These are phyloP conservation scores for Cladosporium cucumerinum DNA, from an alignment of 2,329 filamentous ascomycete genomes.

Conservation along the genomic window DNA sequence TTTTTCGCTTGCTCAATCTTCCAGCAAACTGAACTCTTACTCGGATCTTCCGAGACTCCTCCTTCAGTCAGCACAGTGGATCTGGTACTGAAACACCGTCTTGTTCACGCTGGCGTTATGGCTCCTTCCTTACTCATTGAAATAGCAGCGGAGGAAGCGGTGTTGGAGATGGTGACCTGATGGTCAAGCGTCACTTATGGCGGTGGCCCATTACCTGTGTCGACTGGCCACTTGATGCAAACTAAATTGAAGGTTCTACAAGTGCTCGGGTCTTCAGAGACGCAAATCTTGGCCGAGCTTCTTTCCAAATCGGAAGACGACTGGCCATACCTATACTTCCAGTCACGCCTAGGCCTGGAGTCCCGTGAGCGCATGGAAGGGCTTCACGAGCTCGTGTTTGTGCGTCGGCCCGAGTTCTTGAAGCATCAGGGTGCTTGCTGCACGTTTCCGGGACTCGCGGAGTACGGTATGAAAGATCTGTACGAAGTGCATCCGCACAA, in stretches of 20 bases:
- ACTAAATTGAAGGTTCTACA: slow-evolving; percentile 11
- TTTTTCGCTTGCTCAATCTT: slow-evolving; percentile 20
- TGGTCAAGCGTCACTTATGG: slow-evolving; percentile 19
- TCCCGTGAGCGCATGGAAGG: slow-evolving; percentile 3
- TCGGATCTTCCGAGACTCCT: slow-evolving; percentile 17
- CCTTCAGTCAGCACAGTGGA: slow-evolving; percentile 15
- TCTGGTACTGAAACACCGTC: slow-evolving; percentile 8
- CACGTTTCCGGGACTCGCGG: slow-evolving; percentile 33
- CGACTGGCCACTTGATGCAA: slow-evolving; percentile 15
- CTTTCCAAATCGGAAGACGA: slow-evolving; percentile 16
- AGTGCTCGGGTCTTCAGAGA: slow-evolving; percentile 19
- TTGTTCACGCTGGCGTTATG: slow-evolving; percentile 17
- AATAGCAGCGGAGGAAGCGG: slow-evolving; percentile 2
- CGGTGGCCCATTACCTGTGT: slow-evolving; percentile 17
- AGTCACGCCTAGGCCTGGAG: slow-evolving; percentile 9
- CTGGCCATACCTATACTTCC: slow-evolving; percentile 14
- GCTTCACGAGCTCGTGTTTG: slow-evolving; percentile 12
- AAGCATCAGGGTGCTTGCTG: slow-evolving; percentile 28
- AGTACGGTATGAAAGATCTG: slow-evolving; percentile 31
- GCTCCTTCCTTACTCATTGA: slow-evolving; percentile 18
- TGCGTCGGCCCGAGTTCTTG: slow-evolving; percentile 17
- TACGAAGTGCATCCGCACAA: slow-evolving; percentile 30
- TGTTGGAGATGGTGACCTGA: slow-evolving; percentile 4
- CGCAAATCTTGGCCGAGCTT: slow-evolving; percentile 18
- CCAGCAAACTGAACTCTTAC: slow-evolving; percentile 15